These are phyloP conservation scores for Hypoxylon sp. DNA, from an alignment of 2,329 filamentous ascomycete species.

Conservation along the genomic window DNA sequence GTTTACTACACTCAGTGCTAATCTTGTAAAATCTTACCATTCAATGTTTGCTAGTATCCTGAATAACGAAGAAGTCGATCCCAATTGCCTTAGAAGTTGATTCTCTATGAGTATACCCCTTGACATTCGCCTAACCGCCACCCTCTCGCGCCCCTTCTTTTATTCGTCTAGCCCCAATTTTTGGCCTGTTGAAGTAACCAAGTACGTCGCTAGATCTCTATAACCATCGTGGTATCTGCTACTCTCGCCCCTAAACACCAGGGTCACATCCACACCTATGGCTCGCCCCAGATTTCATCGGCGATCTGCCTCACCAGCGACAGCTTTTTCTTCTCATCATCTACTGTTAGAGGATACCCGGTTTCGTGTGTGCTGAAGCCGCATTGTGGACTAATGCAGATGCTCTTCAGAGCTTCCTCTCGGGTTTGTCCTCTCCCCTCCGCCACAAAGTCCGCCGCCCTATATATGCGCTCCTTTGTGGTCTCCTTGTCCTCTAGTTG, in stretches of 20 bases:
- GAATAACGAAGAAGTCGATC: background rate
- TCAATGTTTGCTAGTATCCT: background rate
- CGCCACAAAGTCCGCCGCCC: constrained; percentile 77
- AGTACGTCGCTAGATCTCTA: constrained; percentile 22
- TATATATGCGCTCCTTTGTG: constrained; percentile 71
- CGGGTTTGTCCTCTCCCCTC: constrained; percentile 74
- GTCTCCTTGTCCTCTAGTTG: constrained; percentile 74
- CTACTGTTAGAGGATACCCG: constrained; percentile 77
- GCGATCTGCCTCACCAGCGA: constrained; percentile 79
- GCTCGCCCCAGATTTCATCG: constrained; percentile 77
- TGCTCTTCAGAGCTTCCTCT: constrained; percentile 77
- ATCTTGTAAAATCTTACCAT: background rate
- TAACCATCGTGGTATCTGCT: constrained; percentile 1
- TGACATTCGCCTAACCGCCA: constrained; percentile 10
- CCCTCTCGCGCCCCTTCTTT: constrained; percentile 7
- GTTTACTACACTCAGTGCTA: background rate
- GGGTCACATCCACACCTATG: constrained; percentile 47
- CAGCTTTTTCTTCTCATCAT: constrained; percentile 82
- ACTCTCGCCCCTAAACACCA: background rate
- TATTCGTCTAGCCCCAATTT: constrained; percentile 32
- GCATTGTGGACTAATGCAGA: constrained; percentile 80
- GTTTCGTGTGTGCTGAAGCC: constrained; percentile 82
- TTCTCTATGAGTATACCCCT: constrained; percentile 43
- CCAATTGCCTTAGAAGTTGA: constrained; percentile 47
- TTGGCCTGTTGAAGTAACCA: constrained; percentile 51